A percentile compares a stretch with the other conserved stretches of the same genome.
These are phyloP conservation scores for Malbranchea zuffiana DNA, from an alignment of 2,329 filamentous ascomycete genomes.

Conservation along the genomic window DNA sequence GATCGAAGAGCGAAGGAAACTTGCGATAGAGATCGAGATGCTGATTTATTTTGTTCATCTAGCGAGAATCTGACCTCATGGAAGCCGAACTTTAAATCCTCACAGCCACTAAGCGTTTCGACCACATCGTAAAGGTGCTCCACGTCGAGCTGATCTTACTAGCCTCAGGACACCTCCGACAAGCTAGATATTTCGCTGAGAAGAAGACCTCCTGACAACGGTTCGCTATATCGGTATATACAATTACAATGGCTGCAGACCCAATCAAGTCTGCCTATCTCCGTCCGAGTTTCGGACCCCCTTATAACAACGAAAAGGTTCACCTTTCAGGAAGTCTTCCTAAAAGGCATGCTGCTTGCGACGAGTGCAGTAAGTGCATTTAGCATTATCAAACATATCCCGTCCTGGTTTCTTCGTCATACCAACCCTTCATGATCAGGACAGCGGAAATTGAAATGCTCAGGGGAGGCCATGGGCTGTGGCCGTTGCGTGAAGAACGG, in stretches of 20 bases:
- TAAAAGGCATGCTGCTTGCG: constrained; percentile 40
- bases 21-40: too few species aligned
- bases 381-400: constrained; percentile 15
- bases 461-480: constrained; percentile 35
- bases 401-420: constrained; percentile 6
- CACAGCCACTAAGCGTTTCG: too few species aligned
- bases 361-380: constrained; percentile 37
- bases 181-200: too few species aligned
- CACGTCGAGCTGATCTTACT: too few species aligned
- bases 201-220: too few species aligned
- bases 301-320: constrained; percentile 13
- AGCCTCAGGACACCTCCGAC: too few species aligned
- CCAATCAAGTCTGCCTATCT: not conserved
- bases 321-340: constrained; percentile 9
- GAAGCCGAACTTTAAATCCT: too few species aligned
- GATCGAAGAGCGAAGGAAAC: too few species aligned
- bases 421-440: constrained; percentile 23
- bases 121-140: too few species aligned
- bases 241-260: constrained; percentile 2
- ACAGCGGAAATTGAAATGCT: constrained; percentile 40
- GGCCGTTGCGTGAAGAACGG: constrained; percentile 34
- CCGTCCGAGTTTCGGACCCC: not conserved
- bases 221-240: too few species aligned
- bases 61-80: too few species aligned
- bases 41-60: too few species aligned